Base-by-base conservation (phyloP, 768 basidiomycete genomes). In the Gelatoporia subvermispora region DNA sequence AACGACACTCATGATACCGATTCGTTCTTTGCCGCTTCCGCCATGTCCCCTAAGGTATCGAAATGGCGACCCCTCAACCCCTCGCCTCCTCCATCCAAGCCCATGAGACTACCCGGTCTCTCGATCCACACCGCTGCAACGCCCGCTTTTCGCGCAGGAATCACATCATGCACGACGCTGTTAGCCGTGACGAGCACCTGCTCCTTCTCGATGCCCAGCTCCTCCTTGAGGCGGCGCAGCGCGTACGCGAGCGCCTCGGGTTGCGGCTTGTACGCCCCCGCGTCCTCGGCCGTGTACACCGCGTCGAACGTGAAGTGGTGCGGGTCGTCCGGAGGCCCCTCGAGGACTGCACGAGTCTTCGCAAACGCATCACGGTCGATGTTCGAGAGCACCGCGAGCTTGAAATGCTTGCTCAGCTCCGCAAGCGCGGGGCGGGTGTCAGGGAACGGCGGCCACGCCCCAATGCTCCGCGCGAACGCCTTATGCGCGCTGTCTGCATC, bases 321-420 rank as follows among this genome's bases (percentile, higher is more conserved):
- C 35, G 50, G 41, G 31, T 45, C 48, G 28, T 13, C 28, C 22
- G 45, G 49, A 25, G 44, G 42, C 22, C 51, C 59, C 44, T 67
- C 66, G 35, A 88, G 76, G 42, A 72, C 71, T 17, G 67, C 65
- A 41, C 82, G 81, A 0, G 85, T 88, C 53, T 73, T 66, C 3
- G 74, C 67, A 60, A 88, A 86, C 25, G 84, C 83, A 20, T 56
- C 60, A 48, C 74, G 74, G 54, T 90, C 87, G 59, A 89, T 81
- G 63, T 90, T 89, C 55, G 85, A 88, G 35, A 89, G 72, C 4
- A 88, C 83, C 50, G 81, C 73, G 50, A 89, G 80, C 47, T 81
- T 82, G 69, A 78, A 88, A 59, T 77, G 75, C 48, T 72, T 70
- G 34, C 83, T 72, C 44, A 89, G 77, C 23, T 70, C 64, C 42